Evolutionary conservation across 768 basidiomycete genomes (phyloP).

Genomic region (Nidularia pulvinata): DNA sequence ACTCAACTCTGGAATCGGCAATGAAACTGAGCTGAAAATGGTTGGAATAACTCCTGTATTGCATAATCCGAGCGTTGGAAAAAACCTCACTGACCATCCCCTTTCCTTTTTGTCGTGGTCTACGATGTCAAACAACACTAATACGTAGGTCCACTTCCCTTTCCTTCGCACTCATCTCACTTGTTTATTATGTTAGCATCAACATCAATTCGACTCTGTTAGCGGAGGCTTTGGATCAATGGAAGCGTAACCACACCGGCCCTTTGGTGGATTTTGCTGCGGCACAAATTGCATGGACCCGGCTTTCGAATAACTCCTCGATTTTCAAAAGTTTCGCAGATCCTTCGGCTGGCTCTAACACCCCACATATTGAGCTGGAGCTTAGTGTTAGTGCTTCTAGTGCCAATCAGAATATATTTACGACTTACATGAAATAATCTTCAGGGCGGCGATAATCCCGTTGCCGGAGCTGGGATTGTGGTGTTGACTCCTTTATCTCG

Average conservation of each 20-base stretch:
- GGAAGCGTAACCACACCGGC: constrained; percentile 15
- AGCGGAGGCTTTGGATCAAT: constrained; percentile 15
- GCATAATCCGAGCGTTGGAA: constrained; percentile 31
- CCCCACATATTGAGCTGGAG: constrained; percentile 18
- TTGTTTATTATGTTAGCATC: constrained; percentile 8
- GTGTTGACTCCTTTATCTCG: not conserved
- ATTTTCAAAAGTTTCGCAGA: constrained; percentile 14
- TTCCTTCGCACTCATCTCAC: not conserved
- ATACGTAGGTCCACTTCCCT: constrained; percentile 7
- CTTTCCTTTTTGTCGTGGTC: constrained; percentile 17
- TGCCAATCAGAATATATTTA: too few species aligned
- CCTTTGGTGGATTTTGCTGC: constrained; percentile 13
- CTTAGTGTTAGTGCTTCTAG: constrained; percentile 1
- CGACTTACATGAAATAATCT: too few species aligned
- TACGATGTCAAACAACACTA: constrained; percentile 23
- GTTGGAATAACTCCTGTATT: constrained; percentile 22
- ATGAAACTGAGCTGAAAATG: constrained; percentile 11
- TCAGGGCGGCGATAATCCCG: not conserved
- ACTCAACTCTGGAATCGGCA: constrained; percentile 33
- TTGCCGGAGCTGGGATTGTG: not conserved
- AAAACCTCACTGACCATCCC: constrained; percentile 33
- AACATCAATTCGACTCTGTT: constrained; percentile 15
- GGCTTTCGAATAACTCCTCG: constrained; percentile 14
- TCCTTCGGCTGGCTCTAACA: constrained; percentile 18
- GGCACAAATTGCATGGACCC: constrained; percentile 18